Percentiles rank a stretch among this genome's conserved stretches.
Conservation (phyloP, 129 eudicot species). For the Chrysanthemum lavandulifolium region DNA sequence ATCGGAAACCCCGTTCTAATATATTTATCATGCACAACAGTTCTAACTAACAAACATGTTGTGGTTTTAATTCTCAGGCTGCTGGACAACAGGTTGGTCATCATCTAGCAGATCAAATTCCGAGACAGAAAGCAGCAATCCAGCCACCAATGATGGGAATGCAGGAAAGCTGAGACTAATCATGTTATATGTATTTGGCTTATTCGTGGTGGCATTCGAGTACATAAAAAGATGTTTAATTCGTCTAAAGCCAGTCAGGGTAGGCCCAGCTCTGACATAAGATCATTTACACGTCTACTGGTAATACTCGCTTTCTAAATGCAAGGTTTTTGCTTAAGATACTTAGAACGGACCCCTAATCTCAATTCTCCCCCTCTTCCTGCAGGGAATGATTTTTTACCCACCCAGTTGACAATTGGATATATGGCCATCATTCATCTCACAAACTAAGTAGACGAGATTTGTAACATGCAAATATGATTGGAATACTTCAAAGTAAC, state of each 20-base stretch:
- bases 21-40: not conserved
- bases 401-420: not conserved
- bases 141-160: constrained; percentile 26
- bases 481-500: not conserved
- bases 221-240: constrained; percentile 40
- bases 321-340: not conserved
- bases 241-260: constrained; percentile 25
- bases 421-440: not conserved
- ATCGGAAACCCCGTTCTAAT: no score
- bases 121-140: constrained; percentile 34
- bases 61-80: not conserved
- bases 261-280: constrained; percentile 21
- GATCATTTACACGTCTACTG: not conserved
- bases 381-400: not conserved
- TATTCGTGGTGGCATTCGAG: constrained; percentile 55
- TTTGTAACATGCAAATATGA: constrained; percentile 1
- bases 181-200: constrained; percentile 49
- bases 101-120: constrained; percentile 32
- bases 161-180: constrained; percentile 39
- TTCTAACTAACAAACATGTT: not conserved
- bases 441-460: not conserved
- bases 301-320: not conserved
- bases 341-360: not conserved
- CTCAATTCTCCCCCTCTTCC: not conserved
- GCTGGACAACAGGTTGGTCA: constrained; percentile 5